phyloP scores from a whole-genome alignment of 2,329 filamentous ascomycete species.

The Chrysoporthe deuterocubensis region DNA sequence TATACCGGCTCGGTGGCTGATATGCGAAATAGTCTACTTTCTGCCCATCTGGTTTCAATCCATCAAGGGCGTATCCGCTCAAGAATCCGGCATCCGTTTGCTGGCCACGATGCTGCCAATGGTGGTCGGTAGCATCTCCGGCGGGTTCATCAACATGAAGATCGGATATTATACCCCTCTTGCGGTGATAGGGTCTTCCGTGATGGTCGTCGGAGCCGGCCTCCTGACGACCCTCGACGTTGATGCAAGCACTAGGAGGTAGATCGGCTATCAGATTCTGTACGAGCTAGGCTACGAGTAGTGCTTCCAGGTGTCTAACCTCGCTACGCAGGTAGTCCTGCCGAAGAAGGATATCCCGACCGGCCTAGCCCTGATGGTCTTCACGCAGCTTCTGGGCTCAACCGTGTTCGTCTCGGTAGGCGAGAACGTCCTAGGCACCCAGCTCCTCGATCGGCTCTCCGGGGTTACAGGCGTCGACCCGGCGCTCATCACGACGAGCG shows the following conservation, averaged over 20 bases:
- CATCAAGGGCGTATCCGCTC: constrained; percentile 36
- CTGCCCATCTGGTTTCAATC: constrained; percentile 39
- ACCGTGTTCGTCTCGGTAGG: constrained; percentile 51
- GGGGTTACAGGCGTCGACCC: constrained; percentile 41
- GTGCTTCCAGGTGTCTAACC: constrained; percentile 41
- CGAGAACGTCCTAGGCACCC: constrained; percentile 45
- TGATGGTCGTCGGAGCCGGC: constrained; percentile 36
- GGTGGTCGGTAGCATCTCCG: constrained; percentile 31
- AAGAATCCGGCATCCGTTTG: constrained; percentile 36
- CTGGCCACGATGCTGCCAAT: constrained; percentile 36
- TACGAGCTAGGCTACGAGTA: constrained; percentile 43
- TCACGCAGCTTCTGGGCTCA: constrained; percentile 51
- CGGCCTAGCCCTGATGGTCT: constrained; percentile 50
- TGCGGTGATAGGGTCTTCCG: constrained; percentile 37
- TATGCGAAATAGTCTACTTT: constrained; percentile 32
- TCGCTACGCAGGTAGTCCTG: constrained; percentile 49
- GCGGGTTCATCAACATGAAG: constrained; percentile 33
- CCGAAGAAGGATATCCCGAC: constrained; percentile 48
- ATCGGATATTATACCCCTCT: constrained; percentile 42
- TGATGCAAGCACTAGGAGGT: constrained; percentile 36
- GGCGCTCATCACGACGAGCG: constrained; percentile 39
- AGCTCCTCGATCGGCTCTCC: constrained; percentile 38
- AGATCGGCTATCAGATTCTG: constrained; percentile 44
- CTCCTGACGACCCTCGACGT: constrained; percentile 42
- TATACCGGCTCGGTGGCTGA: background rate